These are phyloP conservation scores for Staphylotrichum tortipilum DNA, from an alignment of 495 filamentous ascomycete species.

Conservation along the genomic window DNA sequence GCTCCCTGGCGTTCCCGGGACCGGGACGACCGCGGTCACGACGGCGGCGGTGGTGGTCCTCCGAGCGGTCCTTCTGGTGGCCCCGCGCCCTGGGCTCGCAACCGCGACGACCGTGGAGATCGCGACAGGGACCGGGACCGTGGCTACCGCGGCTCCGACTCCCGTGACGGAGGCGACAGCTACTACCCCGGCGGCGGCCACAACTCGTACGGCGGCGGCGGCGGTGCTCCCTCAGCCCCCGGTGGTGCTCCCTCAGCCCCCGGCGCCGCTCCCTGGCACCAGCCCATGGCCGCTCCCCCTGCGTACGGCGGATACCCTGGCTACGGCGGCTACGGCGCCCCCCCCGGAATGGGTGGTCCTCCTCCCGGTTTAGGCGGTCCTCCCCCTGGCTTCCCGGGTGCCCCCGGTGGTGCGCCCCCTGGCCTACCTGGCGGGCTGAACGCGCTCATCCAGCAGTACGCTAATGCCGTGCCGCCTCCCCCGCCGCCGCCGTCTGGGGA, in stretches of 20 bases:
- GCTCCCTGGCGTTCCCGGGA: constrained; percentile 62
- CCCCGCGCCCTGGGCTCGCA: constrained; percentile 48
- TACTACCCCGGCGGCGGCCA: constrained; percentile 46
- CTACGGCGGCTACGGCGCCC: constrained; percentile 52
- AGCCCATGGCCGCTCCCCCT: constrained; percentile 46
- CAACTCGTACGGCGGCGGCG: constrained; percentile 24
- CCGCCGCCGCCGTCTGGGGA: constrained; percentile 46
- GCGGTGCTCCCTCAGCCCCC: constrained; percentile 16
- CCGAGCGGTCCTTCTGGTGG: constrained; percentile 28
- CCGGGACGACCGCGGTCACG: constrained; percentile 34
- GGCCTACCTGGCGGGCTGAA: constrained; percentile 51
- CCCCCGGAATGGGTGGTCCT: constrained; percentile 46
- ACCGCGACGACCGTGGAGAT: constrained; percentile 42
- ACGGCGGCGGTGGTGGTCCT: constrained; percentile 31
- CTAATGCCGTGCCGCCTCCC: constrained; percentile 50
- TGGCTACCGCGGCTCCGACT: constrained; percentile 16
- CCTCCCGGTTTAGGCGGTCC: constrained; percentile 45
- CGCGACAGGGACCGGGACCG: constrained; percentile 15
- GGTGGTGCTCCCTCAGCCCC: constrained; percentile 27
- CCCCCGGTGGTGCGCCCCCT: constrained; percentile 54
- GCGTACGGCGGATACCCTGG: constrained; percentile 48
- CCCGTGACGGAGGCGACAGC: constrained; percentile 27
- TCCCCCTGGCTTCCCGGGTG: constrained; percentile 50
- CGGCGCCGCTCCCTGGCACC: constrained; percentile 63
- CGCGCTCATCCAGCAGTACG: constrained; percentile 60